Evolutionary conservation across 1,284 basidiomycete genomes (phyloP).

Genomic region (Boletus semigastroideus): DNA sequence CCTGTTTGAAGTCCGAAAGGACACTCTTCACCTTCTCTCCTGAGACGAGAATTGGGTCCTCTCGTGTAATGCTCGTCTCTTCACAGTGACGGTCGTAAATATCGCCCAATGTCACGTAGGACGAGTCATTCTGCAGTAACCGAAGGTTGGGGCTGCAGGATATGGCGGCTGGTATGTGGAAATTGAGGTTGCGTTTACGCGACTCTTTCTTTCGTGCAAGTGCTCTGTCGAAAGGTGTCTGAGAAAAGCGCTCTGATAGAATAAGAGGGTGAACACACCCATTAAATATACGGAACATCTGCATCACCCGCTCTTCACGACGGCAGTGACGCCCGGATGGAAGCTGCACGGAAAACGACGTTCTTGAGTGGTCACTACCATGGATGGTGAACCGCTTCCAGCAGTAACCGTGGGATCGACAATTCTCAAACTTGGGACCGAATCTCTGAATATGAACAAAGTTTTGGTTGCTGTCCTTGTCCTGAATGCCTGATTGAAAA

Average conservation of each 20-base stretch:
- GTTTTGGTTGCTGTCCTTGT: conserved; percentile 92
- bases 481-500: conserved; percentile 44
- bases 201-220: conserved; percentile 89
- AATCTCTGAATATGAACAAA: conserved; percentile 94
- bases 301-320: conserved; percentile 91
- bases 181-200: conserved; percentile 87
- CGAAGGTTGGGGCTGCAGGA: conserved; percentile 86
- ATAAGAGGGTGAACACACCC: conserved; percentile 49
- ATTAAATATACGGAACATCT: conserved; percentile 92
- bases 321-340: conserved; percentile 87
- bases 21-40: conserved; percentile 82
- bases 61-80: conserved; percentile 74
- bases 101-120: conserved; percentile 90
- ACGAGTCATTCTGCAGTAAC: conserved; percentile 88
- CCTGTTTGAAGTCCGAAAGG: conserved; percentile 57
- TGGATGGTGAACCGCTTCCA: conserved; percentile 91
- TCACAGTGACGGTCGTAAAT: conserved; percentile 92
- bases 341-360: conserved; percentile 90
- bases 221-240: conserved; percentile 50
- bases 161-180: conserved; percentile 89
- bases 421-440: conserved; percentile 88
- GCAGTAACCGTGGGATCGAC: conserved; percentile 81
- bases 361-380: conserved; percentile 88
- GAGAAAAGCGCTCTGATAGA: conserved; percentile 5
- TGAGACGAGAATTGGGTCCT: conserved; percentile 85